Evolutionary conservation across 495 filamentous ascomycete species (phyloP).

Genomic region (Neurospora intermedia): DNA sequence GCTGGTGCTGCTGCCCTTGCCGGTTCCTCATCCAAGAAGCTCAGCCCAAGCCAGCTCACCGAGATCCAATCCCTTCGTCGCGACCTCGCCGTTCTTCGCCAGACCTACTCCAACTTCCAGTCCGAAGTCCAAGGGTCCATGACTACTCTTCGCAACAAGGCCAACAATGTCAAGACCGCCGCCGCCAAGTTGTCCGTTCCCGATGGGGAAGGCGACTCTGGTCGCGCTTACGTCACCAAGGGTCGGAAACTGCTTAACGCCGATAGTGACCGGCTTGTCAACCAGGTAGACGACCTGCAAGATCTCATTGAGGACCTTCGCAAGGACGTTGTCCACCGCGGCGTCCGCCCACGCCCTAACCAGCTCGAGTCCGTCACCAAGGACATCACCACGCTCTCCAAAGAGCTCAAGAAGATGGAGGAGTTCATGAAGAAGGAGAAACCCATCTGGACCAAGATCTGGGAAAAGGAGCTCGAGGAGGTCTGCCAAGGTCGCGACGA

Average conservation of each 20-base stretch:
- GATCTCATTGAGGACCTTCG: conserved; percentile 93
- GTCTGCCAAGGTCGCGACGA: conserved; percentile 93
- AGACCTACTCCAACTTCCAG: conserved; percentile 85
- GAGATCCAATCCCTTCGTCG: conserved; percentile 78
- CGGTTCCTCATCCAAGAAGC: conserved; percentile 18
- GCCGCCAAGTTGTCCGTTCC: conserved; percentile 57
- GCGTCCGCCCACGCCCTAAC: conserved; percentile 83
- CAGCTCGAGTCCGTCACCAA: conserved; percentile 82
- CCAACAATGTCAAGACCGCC: conserved; percentile 62
- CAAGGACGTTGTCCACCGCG: conserved; percentile 90
- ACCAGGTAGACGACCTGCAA: conserved; percentile 87
- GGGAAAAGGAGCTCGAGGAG: conserved; percentile 89
- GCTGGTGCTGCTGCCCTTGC: conserved; percentile 1
- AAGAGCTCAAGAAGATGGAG: conserved; percentile 90
- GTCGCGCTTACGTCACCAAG: conserved; percentile 69
- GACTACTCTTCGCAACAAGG: conserved; percentile 68
- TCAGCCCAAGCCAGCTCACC: conserved; percentile 43
- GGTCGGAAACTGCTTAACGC: conserved; percentile 76
- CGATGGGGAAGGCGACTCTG: conserved; percentile 55
- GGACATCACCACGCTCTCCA: conserved; percentile 67
- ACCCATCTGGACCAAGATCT: conserved; percentile 94
- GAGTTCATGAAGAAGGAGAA: conserved; percentile 86
- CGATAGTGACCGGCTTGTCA: conserved; percentile 80
- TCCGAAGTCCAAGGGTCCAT: conserved; percentile 83
- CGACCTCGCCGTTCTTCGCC: conserved; percentile 83